Conservation (phyloP, 495 filamentous ascomycete species). For the Sordaria brevicollis region DNA sequence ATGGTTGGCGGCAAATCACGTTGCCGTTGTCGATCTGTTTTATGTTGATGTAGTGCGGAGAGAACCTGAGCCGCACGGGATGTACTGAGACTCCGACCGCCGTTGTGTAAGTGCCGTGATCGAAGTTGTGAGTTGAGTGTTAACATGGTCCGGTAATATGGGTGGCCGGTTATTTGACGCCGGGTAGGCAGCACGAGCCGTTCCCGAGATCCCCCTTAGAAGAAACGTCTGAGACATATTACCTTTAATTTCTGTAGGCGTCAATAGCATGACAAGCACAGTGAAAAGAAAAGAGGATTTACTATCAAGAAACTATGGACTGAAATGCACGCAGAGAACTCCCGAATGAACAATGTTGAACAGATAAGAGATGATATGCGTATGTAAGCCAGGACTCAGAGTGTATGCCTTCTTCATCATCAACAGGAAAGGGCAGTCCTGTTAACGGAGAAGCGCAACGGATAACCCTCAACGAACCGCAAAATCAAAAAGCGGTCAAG, state of each 20-base stretch:
- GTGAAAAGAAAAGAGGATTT: too few species aligned
- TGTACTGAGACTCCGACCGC: neutral
- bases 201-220: neutral
- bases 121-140: neutral
- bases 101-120: neutral
- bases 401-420: too few species aligned
- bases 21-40: neutral
- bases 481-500: too few species aligned
- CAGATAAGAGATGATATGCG: too few species aligned
- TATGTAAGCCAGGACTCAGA: too few species aligned
- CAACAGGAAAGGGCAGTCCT: too few species aligned
- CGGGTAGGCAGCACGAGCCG: neutral
- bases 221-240: neutral
- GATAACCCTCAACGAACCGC: too few species aligned
- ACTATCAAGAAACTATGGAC: too few species aligned
- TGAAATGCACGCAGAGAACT: too few species aligned
- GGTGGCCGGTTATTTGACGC: neutral
- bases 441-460: too few species aligned
- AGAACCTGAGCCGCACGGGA: neutral
- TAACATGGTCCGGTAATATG: neutral
- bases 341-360: too few species aligned
- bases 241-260: neutral
- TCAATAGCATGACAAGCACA: too few species aligned
- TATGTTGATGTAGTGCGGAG: neutral
- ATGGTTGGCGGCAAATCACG: neutral